These are phyloP conservation scores for Rhodotorula mucilaginosa DNA, from an alignment of 1,284 basidiomycete species.

Conservation along the genomic window DNA sequence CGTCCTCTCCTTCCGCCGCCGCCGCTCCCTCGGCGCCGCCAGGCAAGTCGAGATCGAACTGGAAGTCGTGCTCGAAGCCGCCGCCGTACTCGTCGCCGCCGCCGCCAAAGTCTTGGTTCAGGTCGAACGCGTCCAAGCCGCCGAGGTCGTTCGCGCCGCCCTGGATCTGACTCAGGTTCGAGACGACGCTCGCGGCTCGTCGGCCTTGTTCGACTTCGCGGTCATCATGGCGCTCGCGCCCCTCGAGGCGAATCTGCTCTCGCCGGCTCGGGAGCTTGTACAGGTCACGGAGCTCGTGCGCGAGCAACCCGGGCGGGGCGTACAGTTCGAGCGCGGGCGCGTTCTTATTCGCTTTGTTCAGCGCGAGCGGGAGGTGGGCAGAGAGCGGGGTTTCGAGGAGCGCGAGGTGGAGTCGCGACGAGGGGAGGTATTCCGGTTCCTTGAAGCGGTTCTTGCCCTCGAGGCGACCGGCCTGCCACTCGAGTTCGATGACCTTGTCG, in stretches of 20 bases:
- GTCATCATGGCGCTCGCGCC: constrained; percentile 14
- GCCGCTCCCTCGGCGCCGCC: constrained; percentile 8
- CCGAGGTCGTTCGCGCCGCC: background rate
- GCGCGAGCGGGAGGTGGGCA: constrained; percentile 15
- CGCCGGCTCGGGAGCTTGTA: constrained; percentile 37
- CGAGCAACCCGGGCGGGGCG: constrained; percentile 31
- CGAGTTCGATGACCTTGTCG: constrained; percentile 38
- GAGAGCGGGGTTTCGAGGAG: constrained; percentile 26
- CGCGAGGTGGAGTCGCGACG: constrained; percentile 41
- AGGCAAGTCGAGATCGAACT: constrained; percentile 27
- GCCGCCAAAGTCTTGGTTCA: constrained; percentile 29
- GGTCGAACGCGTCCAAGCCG: constrained; percentile 19
- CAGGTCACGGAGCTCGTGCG: constrained; percentile 28
- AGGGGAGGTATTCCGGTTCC: constrained; percentile 40
- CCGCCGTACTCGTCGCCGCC: constrained; percentile 21
- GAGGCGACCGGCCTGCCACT: constrained; percentile 29
- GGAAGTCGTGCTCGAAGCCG: constrained; percentile 21
- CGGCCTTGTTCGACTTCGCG: constrained; percentile 27
- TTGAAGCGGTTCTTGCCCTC: constrained; percentile 27
- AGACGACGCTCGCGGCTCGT: constrained; percentile 24
- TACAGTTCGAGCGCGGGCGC: constrained; percentile 14
- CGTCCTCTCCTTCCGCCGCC: background rate
- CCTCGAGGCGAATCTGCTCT: constrained; percentile 30
- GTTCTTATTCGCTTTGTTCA: constrained; percentile 23
- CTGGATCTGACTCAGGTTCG: constrained; percentile 15